These are phyloP conservation scores for Phlyctochytrium planicorne DNA, from an alignment of 192 early-diverging fungal genomes.

Conservation along the genomic window DNA sequence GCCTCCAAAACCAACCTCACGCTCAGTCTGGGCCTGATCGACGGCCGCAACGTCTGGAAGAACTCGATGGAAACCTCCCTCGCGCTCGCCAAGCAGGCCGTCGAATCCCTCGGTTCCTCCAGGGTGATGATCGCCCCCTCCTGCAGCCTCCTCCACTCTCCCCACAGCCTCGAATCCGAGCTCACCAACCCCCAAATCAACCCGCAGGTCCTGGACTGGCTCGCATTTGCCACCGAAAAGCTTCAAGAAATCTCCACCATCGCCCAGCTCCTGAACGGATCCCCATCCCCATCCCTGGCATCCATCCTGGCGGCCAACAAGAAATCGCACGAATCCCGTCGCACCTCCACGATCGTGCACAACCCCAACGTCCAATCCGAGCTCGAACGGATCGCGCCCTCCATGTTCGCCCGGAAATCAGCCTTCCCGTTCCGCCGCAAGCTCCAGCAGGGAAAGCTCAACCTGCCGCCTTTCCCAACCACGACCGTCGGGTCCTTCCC, in stretches of 20 bases:
- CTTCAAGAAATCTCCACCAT: slow-evolving; percentile 70
- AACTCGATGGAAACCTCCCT: slow-evolving; percentile 77
- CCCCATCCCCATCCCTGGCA: too few relatives aligned
- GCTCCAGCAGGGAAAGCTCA: slow-evolving; percentile 71
- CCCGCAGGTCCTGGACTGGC: slow-evolving; percentile 80
- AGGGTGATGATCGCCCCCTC: slow-evolving; percentile 84
- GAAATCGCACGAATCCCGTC: slow-evolving; percentile 55
- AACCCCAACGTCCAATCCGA: slow-evolving; percentile 73
- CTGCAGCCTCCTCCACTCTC: slow-evolving; percentile 90
- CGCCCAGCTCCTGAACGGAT: too few relatives aligned
- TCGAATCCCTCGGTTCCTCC: slow-evolving; percentile 65
- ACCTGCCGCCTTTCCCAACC: slow-evolving; percentile 90
- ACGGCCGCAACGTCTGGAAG: slow-evolving; percentile 99
- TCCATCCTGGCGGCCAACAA: slow-evolving; percentile 74
- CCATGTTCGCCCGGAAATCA: slow-evolving; percentile 73
- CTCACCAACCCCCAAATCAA: neutral
- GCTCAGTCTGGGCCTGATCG: slow-evolving; percentile 92
- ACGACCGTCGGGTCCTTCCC: slow-evolving; percentile 99
- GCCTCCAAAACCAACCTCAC: slow-evolving; percentile 47
- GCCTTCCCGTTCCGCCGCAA: slow-evolving; percentile 70
- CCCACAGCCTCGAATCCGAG: slow-evolving; percentile 81
- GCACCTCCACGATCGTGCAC: slow-evolving; percentile 77
- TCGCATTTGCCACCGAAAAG: slow-evolving; percentile 94
- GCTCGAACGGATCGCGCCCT: slow-evolving; percentile 57
- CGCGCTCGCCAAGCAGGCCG: slow-evolving; percentile 61